These are phyloP conservation scores for Magnaporthales sp. DNA, from an alignment of 2,329 filamentous ascomycete species.

Conservation along the genomic window DNA sequence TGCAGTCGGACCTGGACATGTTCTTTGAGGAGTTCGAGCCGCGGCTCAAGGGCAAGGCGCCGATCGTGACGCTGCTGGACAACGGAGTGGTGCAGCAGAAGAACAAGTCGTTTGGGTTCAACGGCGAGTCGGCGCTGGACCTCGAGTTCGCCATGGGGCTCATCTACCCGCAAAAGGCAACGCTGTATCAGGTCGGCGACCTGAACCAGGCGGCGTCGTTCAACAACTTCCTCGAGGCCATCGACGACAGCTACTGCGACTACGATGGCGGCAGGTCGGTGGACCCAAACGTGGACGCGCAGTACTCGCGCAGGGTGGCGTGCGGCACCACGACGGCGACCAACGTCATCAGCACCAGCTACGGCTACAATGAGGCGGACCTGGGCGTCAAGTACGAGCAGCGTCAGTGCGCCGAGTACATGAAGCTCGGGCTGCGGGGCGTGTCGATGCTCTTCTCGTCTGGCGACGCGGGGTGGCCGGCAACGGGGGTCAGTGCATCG, in stretches of 20 bases:
- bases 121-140: slow-evolving; percentile 27
- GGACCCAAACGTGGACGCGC: slow-evolving; percentile 25
- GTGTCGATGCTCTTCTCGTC: slow-evolving; percentile 40
- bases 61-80: slow-evolving; percentile 23
- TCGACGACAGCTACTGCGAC: slow-evolving; percentile 35
- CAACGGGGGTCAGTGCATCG: slow-evolving; percentile 26
- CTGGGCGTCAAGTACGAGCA: slow-evolving; percentile 36
- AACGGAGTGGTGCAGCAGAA: slow-evolving; percentile 23
- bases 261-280: slow-evolving; percentile 29
- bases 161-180: slow-evolving; percentile 40
- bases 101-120: slow-evolving; percentile 27
- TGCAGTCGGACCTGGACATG: slow-evolving; percentile 37
- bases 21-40: slow-evolving; percentile 37
- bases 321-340: slow-evolving; percentile 34
- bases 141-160: slow-evolving; percentile 31
- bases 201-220: slow-evolving; percentile 19
- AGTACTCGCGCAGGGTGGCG: slow-evolving; percentile 27
- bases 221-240: slow-evolving; percentile 26
- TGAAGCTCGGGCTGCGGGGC: slow-evolving; percentile 46
- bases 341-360: slow-evolving; percentile 46
- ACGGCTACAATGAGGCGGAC: slow-evolving; percentile 43
- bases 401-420: slow-evolving; percentile 46
- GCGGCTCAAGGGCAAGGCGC: slow-evolving; percentile 28
- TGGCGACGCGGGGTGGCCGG: slow-evolving; percentile 39
- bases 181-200: slow-evolving; percentile 38